Evolutionary conservation across 2,329 filamentous ascomycete genomes (phyloP), one percentile per base, ranked within the genome.

Genomic region (Xylariaceae sp.): DNA sequence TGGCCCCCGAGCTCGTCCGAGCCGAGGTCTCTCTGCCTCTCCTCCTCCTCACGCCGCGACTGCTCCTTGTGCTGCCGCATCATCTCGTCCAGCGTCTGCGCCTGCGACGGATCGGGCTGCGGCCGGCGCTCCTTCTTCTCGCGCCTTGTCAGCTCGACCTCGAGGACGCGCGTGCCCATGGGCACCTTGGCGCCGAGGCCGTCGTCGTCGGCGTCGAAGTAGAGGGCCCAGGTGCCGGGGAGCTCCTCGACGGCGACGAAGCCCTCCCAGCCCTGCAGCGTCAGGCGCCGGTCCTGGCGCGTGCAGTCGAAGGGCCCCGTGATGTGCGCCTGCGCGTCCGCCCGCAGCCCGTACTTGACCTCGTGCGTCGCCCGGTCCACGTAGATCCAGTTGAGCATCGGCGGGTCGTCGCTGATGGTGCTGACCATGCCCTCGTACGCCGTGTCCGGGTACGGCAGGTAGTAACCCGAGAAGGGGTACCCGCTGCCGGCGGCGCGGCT

Each of bases 381-480:
- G 36, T 64, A 70, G 41, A 70, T 63, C 67, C 67, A 70, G 48
- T 70, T 70, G 45, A 70, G 54, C 40, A 68, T 60, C 1, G 66
- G 66, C n/a, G 66, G 63, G 11, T 63, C 63, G 32, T 68, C 60
- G 21, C 59, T 65, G 24, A 70, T 68, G 8, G 64, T 68, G 30
- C 61, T 67, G 18, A 70, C 66, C 2, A 70, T 51, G 4, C 67
- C 67, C 23, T 66, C 59, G 27, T 63, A 59, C 17, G 52, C 38
- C n/a, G 59, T 42, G n/a, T 72, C 72, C 3, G 72, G 72, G 42
- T 75, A 76, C 2, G 72, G 70, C 15, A 76, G 56, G 42, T 65
- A 76, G 45, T 77, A 76, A 17, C 72, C 72, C 3, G 68, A 62
- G 45, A 73, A 76, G 0, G 66, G 64, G 46, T 76, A 70, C 3